Percentiles rank a stretch among this genome's conserved stretches.
Conservation (phyloP, 2,329 filamentous ascomycete species). For the Colletotrichum sp. region DNA sequence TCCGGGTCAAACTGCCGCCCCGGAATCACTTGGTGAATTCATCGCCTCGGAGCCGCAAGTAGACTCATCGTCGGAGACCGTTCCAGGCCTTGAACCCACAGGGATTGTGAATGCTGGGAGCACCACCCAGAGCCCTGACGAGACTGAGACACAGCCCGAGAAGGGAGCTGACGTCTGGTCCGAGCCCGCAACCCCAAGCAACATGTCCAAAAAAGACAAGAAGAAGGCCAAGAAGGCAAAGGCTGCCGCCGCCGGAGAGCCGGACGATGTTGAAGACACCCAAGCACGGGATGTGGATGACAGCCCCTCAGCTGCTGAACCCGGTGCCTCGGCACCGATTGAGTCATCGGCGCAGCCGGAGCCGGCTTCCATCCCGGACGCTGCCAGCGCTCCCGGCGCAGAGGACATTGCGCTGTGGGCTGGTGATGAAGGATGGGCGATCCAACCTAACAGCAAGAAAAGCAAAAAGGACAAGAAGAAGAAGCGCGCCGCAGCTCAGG, state of each 20-base stretch:
- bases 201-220: slow-evolving; percentile 27
- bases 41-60: slow-evolving; percentile 7
- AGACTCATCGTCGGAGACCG: slow-evolving; percentile 6
- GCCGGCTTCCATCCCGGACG: not conserved
- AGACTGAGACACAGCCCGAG: not conserved
- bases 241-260: not conserved
- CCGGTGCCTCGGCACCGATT: not conserved
- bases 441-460: slow-evolving; percentile 27
- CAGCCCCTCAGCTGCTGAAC: not conserved
- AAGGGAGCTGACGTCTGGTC: not conserved
- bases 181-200: slow-evolving; percentile 22
- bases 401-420: not conserved
- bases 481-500: not conserved
- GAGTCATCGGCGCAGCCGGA: not conserved
- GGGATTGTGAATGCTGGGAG: not conserved
- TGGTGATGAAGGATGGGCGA: slow-evolving; percentile 14
- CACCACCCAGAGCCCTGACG: not conserved
- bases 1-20: not conserved
- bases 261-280: not conserved
- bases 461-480: slow-evolving; percentile 24
- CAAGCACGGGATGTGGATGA: not conserved
- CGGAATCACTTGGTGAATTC: slow-evolving; percentile 13
- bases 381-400: not conserved
- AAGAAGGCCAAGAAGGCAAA: slow-evolving; percentile 25
- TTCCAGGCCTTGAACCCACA: not conserved